Conservation (phyloP, 163 green algal species). For the Scenedesmus sp. region DNA sequence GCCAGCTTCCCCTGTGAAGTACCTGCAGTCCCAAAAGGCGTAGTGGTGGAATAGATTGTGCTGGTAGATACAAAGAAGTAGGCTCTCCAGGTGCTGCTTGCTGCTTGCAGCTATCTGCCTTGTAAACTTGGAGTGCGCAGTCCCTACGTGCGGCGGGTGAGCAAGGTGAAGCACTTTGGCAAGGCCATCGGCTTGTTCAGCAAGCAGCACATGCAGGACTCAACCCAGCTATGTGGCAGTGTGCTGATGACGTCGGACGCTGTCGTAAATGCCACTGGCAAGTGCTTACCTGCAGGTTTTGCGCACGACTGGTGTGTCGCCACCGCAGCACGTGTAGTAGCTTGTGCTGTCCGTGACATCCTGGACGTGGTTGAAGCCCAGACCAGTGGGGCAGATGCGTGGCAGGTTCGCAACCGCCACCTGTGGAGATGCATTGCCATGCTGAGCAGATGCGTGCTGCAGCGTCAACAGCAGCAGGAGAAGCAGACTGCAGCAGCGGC, state of each 20-base stretch:
- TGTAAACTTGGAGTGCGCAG: too few species aligned
- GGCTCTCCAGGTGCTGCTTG: too few species aligned
- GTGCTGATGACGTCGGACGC: background rate
- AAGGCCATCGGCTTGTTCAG: too few species aligned
- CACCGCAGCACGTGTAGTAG: conserved; percentile 39
- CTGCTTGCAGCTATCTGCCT: too few species aligned
- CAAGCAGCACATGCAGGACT: too few species aligned
- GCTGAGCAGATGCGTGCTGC: background rate
- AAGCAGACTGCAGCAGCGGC: background rate
- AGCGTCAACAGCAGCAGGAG: background rate
- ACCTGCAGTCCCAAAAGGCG: background rate
- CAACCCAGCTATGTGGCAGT: too few species aligned
- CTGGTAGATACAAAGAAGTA: too few species aligned
- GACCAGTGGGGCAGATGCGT: background rate
- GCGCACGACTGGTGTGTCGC: background rate
- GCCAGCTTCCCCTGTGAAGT: background rate
- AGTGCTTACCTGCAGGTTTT: conserved; percentile 18
- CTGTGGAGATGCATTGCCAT: background rate
- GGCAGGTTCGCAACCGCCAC: background rate
- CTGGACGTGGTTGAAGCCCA: background rate
- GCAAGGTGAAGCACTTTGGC: too few species aligned
- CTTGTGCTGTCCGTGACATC: conserved; percentile 20
- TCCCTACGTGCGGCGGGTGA: too few species aligned
- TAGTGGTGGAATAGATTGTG: too few species aligned
- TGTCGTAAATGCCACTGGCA: background rate